Evolutionary conservation across 371 early-diverging fungal species (phyloP).

Genomic region (Rhizopus stolonifer): DNA sequence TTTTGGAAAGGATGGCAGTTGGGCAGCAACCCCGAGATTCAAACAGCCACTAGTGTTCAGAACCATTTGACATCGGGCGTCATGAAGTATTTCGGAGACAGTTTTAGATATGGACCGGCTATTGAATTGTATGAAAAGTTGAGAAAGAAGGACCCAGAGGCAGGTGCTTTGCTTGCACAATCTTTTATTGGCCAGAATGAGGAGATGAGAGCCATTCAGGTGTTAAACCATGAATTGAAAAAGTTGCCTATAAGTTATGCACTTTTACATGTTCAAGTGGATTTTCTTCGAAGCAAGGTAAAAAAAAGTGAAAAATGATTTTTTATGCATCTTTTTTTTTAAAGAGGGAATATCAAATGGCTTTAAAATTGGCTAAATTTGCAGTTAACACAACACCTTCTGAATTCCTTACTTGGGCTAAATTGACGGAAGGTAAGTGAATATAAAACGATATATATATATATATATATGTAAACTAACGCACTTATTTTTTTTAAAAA

Average conservation of each 20-base stretch:
- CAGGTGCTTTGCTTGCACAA: conserved; percentile 82
- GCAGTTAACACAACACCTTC: conserved; percentile 94
- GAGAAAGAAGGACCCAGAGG: conserved; percentile 82
- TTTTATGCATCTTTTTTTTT: not conserved
- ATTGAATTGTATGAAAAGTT: conserved; percentile 80
- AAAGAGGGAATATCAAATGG: conserved; percentile 72
- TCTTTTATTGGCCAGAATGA: conserved; percentile 79
- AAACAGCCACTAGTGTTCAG: conserved; percentile 81
- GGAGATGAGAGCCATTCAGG: conserved; percentile 87
- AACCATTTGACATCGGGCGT: conserved; percentile 86
- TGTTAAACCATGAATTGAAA: conserved; percentile 81
- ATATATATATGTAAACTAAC: not conserved
- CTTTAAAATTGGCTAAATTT: conserved; percentile 82
- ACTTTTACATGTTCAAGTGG: conserved; percentile 84
- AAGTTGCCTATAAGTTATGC: conserved; percentile 79
- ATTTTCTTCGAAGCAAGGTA: conserved; percentile 81
- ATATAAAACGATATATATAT: not conserved
- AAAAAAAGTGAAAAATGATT: not conserved
- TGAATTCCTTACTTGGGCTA: conserved; percentile 93
- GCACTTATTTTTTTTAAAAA: no score
- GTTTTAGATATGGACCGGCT: conserved; percentile 76
- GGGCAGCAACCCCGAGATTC: conserved; percentile 89
- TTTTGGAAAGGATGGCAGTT: conserved; percentile 91
- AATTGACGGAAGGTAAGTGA: conserved; percentile 74
- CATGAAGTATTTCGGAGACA: conserved; percentile 82